Evolutionary conservation across 73 alveolate species (phyloP), one percentile per base, ranked within the genome.

Genomic region (Durusdinium trenchii): DNA sequence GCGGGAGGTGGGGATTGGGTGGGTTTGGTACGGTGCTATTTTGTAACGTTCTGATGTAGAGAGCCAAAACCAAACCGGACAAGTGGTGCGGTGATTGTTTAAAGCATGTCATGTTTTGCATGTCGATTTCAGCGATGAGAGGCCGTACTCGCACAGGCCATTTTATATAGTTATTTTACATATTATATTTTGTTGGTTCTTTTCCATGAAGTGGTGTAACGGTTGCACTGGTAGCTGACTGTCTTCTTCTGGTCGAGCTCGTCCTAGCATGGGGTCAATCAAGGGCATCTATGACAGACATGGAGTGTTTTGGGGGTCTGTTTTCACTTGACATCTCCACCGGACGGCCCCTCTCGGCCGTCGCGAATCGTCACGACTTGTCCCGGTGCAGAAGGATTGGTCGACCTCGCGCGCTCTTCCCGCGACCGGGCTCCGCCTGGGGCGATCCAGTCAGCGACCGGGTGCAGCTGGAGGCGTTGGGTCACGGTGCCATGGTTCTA

Each of bases 1-100:
- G 97, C 97, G 3, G 69, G 69, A 79, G 90, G 90, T 47, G 60
- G 47, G 73, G 73, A 60, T 23, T 32, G 30, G 73, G 73, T 23
- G 18, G 73, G 30, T 60, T 0, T 60, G 69, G 23, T 57, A 57
- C 23, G 18, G 1, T 23, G 18, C n/a, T 23, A 23, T 60, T 23
- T 23, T 60, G n/a, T 23, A 60, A 23, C 73, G 30, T 23, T 32
- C 73, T 2, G n/a, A 23, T 60, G 18, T 60, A 60, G 4, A 23
- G 30, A 2, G 73, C n/a, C 73, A 23, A 23, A 23, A 60, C 30
- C 3, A 60, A 60, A 2, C n/a, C n/a, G 30, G 30, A 1, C 73
- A 2, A 60, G 30, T 60, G 73, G 4, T 60, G 18, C n/a, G n/a
- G n/a, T n/a, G n/a, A n/a, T n/a, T n/a, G n/a, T n/a, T n/a, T n/a